Conservation (phyloP, 2,329 filamentous ascomycete genomes). For the Stagonosporopsis cucurbitacearum region DNA sequence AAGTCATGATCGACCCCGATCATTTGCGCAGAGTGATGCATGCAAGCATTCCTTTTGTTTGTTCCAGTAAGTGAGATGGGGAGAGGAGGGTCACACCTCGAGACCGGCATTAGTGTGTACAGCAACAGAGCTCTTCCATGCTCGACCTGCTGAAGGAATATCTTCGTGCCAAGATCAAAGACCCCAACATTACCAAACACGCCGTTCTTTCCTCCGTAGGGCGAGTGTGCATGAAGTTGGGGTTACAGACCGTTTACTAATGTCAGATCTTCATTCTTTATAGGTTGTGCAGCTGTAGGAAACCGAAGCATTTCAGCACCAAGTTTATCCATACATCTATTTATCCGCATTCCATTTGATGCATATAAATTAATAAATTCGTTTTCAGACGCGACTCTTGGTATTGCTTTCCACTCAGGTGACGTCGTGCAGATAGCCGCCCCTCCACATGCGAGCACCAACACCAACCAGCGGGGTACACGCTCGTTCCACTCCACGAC, state of each 20-base stretch:
- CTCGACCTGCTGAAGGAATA: constrained; percentile 70
- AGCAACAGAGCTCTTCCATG: constrained; percentile 66
- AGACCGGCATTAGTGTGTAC: constrained; percentile 73
- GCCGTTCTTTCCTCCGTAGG: constrained; percentile 58
- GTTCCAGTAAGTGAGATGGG: constrained; percentile 19
- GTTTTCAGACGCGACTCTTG: constrained; percentile 8
- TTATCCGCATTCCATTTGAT: constrained; percentile 1
- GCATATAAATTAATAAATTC: constrained; percentile 18
- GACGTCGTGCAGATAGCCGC: constrained; percentile 22
- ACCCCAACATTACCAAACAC: constrained; percentile 71
- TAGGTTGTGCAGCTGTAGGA: neutral
- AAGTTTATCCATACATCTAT: neutral
- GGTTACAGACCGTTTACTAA: constrained; percentile 57
- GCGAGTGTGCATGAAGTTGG: constrained; percentile 69
- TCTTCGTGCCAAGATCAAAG: constrained; percentile 68
- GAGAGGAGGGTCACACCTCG: constrained; percentile 26
- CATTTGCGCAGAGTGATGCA: constrained; percentile 34
- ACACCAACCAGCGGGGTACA: constrained; percentile 26
- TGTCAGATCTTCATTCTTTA: constrained; percentile 8
- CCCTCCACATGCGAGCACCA: neutral
- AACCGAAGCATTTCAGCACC: neutral
- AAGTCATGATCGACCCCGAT: constrained; percentile 36
- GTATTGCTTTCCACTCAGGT: constrained; percentile 12
- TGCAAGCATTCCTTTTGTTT: constrained; percentile 17
- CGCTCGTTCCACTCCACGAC: neutral